Base-by-base conservation (phyloP, 1,139 yeast species). In the Magnusiomyces paraingens region DNA sequence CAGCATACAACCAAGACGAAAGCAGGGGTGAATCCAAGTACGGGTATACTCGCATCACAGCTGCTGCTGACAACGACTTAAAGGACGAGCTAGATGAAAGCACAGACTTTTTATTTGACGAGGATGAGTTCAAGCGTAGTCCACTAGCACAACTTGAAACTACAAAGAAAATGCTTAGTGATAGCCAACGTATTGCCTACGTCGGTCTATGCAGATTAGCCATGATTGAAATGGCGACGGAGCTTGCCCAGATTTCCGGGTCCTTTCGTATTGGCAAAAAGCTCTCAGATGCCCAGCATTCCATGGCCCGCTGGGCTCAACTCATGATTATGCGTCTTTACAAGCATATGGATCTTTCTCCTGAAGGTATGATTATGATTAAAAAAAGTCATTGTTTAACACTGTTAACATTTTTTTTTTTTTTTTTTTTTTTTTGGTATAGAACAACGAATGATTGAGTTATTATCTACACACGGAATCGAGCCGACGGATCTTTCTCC, bases 11-110 rank as follows among this genome's bases (percentile, higher is more conserved):
- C 36, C 62, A 64, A 15, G 64, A 66, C 12, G 68, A 67, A 8
- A 61, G 60, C 41, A 62, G 59, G 53, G 54, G 50, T 14, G 56
- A 52, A 10, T 46, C 58, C 29, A 53, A 69, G 63, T 57, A 76
- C 54, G 97, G 95, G 0, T 93, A 94, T 65, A 93, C 99, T 1
- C 83, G 95, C 62, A 86, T 94, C 12, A 90, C 91, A 44, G 86
- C 86, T 2, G 32, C 32, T 26, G 29, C 35, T 11, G 95, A 90
- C 62, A 98, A 93, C 66, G 95, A 94, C 39, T 85, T 84, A 26
- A 82, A 83, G 59, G 82, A 79, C 55, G 79, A 91, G 55, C 62
- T 74, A 59, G 93, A 93, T 68, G 82, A 81, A 59, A 82, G 84
- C 62, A 91, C 97, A 0, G 96, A 90, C 62, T 93, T 85, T 62